phyloP scores from a whole-genome alignment of 129 eudicot genomes.

The Tagetes erecta region DNA sequence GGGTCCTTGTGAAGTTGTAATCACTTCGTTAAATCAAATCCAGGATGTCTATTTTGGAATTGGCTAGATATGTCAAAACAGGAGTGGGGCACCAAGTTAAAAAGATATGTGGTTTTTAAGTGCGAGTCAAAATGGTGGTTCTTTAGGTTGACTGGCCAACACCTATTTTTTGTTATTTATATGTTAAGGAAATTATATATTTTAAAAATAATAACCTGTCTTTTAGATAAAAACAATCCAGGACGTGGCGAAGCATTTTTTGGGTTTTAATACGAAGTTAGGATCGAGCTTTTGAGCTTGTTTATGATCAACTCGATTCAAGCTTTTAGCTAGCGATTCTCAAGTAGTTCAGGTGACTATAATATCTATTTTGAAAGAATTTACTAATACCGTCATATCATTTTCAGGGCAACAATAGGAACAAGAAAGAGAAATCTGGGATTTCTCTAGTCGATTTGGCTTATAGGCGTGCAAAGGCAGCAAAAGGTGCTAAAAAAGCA shows the following conservation, averaged over 20 bases:
- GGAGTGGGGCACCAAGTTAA: neutral
- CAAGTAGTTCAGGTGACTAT: too few species aligned
- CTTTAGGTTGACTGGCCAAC: neutral
- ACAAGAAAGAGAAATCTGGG: constrained; percentile 63
- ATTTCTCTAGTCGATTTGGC: constrained; percentile 84
- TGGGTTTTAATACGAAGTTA: too few species aligned
- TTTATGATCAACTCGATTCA: too few species aligned
- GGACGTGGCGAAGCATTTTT: neutral
- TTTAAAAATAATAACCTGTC: neutral
- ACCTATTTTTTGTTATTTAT: neutral
- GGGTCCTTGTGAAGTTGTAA: neutral
- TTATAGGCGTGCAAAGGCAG: constrained; percentile 87
- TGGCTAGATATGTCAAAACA: neutral
- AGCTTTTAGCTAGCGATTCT: too few species aligned
- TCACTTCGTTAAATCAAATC: neutral
- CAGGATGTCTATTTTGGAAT: neutral
- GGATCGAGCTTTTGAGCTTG: neutral
- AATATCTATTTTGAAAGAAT: neutral
- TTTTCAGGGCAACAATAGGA: constrained; percentile 49
- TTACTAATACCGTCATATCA: neutral
- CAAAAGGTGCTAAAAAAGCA: constrained; percentile 73
- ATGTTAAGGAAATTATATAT: neutral
- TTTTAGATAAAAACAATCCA: neutral
- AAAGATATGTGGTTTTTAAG: neutral
- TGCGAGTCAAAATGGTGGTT: constrained; percentile 7